These are phyloP conservation scores for Eutrema japonicum DNA, from an alignment of 345 rosid species.

Conservation along the genomic window DNA sequence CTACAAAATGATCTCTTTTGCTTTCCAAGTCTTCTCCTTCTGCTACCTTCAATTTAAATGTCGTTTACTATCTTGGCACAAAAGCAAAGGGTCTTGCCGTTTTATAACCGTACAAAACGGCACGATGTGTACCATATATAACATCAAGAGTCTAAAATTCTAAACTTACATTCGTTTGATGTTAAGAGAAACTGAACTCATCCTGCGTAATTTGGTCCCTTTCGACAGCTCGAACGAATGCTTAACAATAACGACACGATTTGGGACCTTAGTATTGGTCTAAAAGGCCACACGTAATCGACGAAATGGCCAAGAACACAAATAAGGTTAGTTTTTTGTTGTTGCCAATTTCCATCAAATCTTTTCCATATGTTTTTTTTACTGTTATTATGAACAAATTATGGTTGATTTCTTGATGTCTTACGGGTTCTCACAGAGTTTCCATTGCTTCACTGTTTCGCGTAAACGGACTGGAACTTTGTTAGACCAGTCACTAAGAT, in stretches of 20 bases:
- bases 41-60: not conserved
- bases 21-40: not conserved
- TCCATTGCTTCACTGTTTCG: slow-evolving; percentile 69
- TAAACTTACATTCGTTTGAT: too few species aligned
- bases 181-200: not conserved
- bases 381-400: too few species aligned
- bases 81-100: not conserved
- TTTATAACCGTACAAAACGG: not conserved
- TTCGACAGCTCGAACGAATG: too few species aligned
- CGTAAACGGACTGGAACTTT: slow-evolving; percentile 56
- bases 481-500: slow-evolving; percentile 65
- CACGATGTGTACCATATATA: not conserved
- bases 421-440: slow-evolving; percentile 43
- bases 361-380: too few species aligned
- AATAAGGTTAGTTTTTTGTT: too few species aligned
- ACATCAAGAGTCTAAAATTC: too few species aligned
- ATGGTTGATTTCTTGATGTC: not conserved
- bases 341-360: too few species aligned
- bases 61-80: not conserved
- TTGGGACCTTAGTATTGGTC: too few species aligned
- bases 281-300: too few species aligned
- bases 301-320: too few species aligned
- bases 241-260: too few species aligned
- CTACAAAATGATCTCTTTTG: not conserved
- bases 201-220: too few species aligned